phyloP scores from a whole-genome alignment of 176 grass and related monocot species.

The bread wheat (Triticum aestivum) region DNA sequence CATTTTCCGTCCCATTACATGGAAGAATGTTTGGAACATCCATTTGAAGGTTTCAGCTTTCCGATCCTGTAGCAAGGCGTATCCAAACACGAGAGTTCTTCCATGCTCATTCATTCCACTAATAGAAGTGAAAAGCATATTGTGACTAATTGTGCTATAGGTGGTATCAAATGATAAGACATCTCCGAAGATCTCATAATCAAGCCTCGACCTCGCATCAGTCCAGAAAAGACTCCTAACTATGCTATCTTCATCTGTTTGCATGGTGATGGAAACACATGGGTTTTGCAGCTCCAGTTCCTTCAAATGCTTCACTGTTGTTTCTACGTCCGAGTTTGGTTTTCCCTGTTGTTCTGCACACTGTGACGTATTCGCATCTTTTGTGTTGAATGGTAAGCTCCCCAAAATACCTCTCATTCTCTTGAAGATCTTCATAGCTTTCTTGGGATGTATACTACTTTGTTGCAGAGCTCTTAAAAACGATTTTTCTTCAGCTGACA shows the following conservation, averaged over 20 bases:
- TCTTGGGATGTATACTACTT: slow-evolving; percentile 26
- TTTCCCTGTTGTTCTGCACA: neutral
- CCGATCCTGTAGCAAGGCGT: slow-evolving; percentile 8
- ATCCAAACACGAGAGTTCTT: slow-evolving; percentile 14
- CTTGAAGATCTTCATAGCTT: slow-evolving; percentile 30
- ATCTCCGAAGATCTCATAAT: slow-evolving; percentile 26
- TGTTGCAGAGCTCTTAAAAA: slow-evolving; percentile 26
- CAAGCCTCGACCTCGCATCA: neutral
- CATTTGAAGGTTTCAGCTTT: slow-evolving; percentile 23
- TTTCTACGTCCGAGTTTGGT: slow-evolving; percentile 26
- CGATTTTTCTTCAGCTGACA: slow-evolving; percentile 21
- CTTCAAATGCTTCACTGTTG: slow-evolving; percentile 16
- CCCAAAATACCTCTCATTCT: slow-evolving; percentile 12
- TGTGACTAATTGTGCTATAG: slow-evolving; percentile 16
- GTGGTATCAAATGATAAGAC: slow-evolving; percentile 32
- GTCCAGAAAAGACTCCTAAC: slow-evolving; percentile 19
- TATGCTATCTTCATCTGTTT: neutral
- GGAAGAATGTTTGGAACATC: slow-evolving; percentile 28
- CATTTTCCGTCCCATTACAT: slow-evolving; percentile 28
- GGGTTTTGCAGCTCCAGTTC: slow-evolving; percentile 18
- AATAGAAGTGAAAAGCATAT: slow-evolving; percentile 26
- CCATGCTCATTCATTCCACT: slow-evolving; percentile 26
- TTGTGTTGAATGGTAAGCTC: slow-evolving; percentile 3
- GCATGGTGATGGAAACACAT: neutral
- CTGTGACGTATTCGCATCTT: neutral